phyloP scores from a whole-genome alignment of 257 asterid genomes.

The Hygrophila difformis region DNA sequence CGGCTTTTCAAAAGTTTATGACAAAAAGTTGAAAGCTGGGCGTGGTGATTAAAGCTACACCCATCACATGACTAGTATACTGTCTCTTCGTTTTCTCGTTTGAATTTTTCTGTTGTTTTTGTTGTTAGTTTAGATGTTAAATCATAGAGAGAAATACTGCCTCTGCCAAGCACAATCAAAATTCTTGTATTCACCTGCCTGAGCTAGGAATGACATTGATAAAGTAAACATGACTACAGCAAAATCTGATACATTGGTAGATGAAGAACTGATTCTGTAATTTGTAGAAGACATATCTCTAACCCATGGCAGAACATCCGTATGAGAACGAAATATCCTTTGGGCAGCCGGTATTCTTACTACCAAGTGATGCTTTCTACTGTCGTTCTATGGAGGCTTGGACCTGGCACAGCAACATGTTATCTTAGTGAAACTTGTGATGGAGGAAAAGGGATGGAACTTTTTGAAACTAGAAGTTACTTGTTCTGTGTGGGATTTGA shows the following conservation, averaged over 20 bases:
- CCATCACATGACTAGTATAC: conserved; percentile 3
- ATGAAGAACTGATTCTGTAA: conserved; percentile 18
- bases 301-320: conserved; percentile 15
- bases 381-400: conserved; percentile 30
- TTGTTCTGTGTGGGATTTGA: conserved; percentile 65
- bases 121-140: conserved; percentile 3
- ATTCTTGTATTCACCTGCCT: conserved; percentile 45
- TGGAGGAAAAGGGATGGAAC: conserved; percentile 16
- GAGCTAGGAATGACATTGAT: conserved; percentile 27
- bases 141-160: conserved; percentile 5
- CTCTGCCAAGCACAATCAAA: conserved; percentile 2
- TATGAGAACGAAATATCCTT: conserved; percentile 4
- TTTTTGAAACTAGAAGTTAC: conserved; percentile 32
- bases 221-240: conserved; percentile 21
- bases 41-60: conserved; percentile 18
- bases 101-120: conserved; percentile 1
- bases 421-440: conserved; percentile 27
- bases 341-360: conserved; percentile 2
- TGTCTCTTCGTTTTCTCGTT: background rate
- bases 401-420: conserved; percentile 39
- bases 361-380: conserved; percentile 15
- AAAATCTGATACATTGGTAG: conserved; percentile 25
- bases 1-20: conserved; percentile 17
- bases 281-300: conserved; percentile 12
- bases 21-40: conserved; percentile 30